Evolutionary conservation across 495 filamentous ascomycete species (phyloP).

Genomic region (Extremus antarcticus): DNA sequence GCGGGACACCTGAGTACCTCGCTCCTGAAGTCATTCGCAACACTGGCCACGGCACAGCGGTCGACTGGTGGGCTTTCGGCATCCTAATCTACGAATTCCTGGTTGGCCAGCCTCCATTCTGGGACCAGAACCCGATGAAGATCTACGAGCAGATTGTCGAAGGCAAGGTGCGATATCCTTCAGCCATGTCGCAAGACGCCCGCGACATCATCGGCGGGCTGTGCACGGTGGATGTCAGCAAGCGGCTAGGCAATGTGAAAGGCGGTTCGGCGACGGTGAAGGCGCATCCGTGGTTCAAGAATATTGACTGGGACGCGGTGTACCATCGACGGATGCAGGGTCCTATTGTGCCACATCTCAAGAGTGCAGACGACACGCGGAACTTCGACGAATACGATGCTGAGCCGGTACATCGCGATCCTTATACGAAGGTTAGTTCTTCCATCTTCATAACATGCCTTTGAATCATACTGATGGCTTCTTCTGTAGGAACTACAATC

Average conservation of each 20-base stretch:
- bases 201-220: conserved; percentile 75
- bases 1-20: conserved; percentile 92
- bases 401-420: conserved; percentile 40
- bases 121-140: conserved; percentile 90
- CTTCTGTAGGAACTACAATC: conserved; percentile 46
- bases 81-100: conserved; percentile 95
- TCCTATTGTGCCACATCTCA: conserved; percentile 75
- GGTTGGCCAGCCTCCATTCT: conserved; percentile 93
- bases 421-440: conserved; percentile 45
- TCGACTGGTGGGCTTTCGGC: conserved; percentile 99
- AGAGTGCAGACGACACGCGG: conserved; percentile 69
- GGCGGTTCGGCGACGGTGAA: conserved; percentile 77
- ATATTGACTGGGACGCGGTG: conserved; percentile 77
- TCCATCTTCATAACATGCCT: not conserved
- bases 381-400: conserved; percentile 86
- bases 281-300: conserved; percentile 73
- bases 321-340: conserved; percentile 55
- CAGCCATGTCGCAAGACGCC: conserved; percentile 60
- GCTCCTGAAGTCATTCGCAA: conserved; percentile 95
- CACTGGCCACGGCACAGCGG: conserved; percentile 79
- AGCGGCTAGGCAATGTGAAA: conserved; percentile 78
- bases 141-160: conserved; percentile 88
- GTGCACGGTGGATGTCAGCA: conserved; percentile 80
- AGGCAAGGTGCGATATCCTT: conserved; percentile 59
- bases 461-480: not conserved